Conservation (phyloP, 2,329 filamentous ascomycete genomes). For the Dactylellina leptospora region DNA sequence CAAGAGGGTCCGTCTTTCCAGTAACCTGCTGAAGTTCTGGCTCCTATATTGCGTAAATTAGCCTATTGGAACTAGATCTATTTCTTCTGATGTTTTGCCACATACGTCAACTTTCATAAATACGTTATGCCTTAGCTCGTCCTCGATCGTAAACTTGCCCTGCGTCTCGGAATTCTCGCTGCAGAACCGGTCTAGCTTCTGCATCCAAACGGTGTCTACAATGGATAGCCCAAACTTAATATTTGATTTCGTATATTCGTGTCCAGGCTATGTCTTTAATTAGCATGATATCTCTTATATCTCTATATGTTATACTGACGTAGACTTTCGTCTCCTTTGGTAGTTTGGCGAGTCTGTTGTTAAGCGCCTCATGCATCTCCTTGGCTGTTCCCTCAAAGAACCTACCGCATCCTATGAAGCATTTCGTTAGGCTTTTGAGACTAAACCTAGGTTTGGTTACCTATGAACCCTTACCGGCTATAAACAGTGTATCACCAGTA, state of each 20-base stretch:
- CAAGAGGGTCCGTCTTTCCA: conserved; percentile 78
- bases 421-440: too few species aligned
- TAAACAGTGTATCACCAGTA: conserved; percentile 95
- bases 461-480: conserved; percentile 73
- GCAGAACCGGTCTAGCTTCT: conserved; percentile 75
- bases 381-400: conserved; percentile 92
- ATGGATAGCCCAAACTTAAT: conserved; percentile 86
- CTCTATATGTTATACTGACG: conserved; percentile 63
- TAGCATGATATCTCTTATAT: not conserved
- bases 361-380: conserved; percentile 93
- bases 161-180: conserved; percentile 88
- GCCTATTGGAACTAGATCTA: not conserved
- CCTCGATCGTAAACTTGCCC: conserved; percentile 93
- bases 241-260: conserved; percentile 98
- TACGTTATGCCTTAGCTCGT: conserved; percentile 96
- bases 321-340: conserved; percentile 93
- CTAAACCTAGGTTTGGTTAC: too few species aligned
- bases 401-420: conserved; percentile 78
- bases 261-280: conserved; percentile 64
- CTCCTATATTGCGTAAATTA: conserved; percentile 66
- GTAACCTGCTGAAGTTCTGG: conserved; percentile 84
- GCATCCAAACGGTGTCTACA: conserved; percentile 76
- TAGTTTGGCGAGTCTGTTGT: conserved; percentile 79
- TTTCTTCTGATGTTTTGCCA: conserved; percentile 36
- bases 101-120: conserved; percentile 88